Evolutionary conservation across 176 grass and related monocot genomes (phyloP).

Genomic region (Hordeum vulgare): DNA sequence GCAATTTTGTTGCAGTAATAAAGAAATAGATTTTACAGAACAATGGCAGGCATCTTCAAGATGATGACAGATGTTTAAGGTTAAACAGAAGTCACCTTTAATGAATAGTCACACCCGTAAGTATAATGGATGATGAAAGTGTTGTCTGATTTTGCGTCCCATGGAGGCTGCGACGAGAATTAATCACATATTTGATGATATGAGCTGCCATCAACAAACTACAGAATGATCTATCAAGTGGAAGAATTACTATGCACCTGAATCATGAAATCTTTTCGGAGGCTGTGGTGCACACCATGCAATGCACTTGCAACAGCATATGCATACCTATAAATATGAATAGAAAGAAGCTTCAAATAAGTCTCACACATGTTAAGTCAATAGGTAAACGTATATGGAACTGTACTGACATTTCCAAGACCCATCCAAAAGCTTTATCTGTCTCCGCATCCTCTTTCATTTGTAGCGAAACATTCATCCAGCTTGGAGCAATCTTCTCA

Average conservation of each 20-base stretch:
- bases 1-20: not conserved
- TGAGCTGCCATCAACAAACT: constrained; percentile 2
- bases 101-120: constrained; percentile 82
- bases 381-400: not conserved
- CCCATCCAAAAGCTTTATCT: constrained; percentile 96
- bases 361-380: not conserved
- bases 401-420: constrained; percentile 90
- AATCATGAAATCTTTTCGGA: constrained; percentile 99
- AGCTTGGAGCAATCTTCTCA: constrained; percentile 97
- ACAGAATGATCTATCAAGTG: constrained; percentile 6
- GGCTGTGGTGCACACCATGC: constrained; percentile 92
- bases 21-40: constrained; percentile 8
- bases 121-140: constrained; percentile 91
- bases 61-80: constrained; percentile 7
- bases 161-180: constrained; percentile 75
- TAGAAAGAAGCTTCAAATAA: not conserved
- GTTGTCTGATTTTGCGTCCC: constrained; percentile 52
- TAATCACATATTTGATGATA: constrained; percentile 27
- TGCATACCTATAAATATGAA: constrained; percentile 71
- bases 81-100: constrained; percentile 49
- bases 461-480: constrained; percentile 90
- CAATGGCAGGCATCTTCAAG: not conserved
- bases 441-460: constrained; percentile 95
- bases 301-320: constrained; percentile 98
- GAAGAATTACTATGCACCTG: constrained; percentile 54